Conservation (phyloP, 208 protist species). For the Angomonas ambiguus region DNA sequence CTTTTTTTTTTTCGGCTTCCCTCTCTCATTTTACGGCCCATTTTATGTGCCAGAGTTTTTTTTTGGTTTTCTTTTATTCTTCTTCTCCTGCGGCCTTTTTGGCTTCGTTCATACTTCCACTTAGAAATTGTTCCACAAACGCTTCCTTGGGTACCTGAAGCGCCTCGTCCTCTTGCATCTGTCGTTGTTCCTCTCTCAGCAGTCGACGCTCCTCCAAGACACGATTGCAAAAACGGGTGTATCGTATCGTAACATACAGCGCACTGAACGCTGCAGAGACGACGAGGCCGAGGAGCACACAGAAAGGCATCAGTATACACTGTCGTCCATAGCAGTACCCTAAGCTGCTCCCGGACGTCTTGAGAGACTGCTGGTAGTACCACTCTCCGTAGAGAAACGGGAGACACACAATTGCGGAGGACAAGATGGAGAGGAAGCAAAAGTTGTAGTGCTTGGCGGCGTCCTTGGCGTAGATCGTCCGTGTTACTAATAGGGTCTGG, state of each 20-base stretch:
- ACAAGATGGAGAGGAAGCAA: conserved; percentile 28
- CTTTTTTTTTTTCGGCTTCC: too few species aligned
- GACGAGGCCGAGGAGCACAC: conserved; percentile 10
- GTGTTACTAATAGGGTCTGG: conserved; percentile 38
- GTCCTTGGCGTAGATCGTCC: conserved; percentile 65
- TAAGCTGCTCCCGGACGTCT: not conserved
- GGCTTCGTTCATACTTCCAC: not conserved
- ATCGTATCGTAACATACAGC: conserved; percentile 26
- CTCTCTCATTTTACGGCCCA: too few species aligned
- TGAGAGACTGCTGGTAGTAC: not conserved
- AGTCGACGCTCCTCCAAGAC: conserved; percentile 41
- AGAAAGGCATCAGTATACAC: conserved; percentile 5
- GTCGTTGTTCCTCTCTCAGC: conserved; percentile 19
- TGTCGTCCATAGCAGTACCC: conserved; percentile 11
- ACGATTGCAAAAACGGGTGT: conserved; percentile 28
- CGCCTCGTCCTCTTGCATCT: not conserved
- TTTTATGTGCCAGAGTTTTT: too few species aligned
- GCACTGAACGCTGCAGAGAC: conserved; percentile 23
- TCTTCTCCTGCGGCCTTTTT: too few species aligned
- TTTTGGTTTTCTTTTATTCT: too few species aligned
- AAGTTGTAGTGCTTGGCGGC: conserved; percentile 72
- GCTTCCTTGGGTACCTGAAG: not conserved
- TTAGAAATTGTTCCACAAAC: not conserved
- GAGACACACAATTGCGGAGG: conserved; percentile 41
- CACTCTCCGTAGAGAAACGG: conserved; percentile 63